Evolutionary conservation across 805 yeast species (phyloP), one percentile per base, ranked within the genome.

Genomic region (Cyberlindnera euphorbiae): DNA sequence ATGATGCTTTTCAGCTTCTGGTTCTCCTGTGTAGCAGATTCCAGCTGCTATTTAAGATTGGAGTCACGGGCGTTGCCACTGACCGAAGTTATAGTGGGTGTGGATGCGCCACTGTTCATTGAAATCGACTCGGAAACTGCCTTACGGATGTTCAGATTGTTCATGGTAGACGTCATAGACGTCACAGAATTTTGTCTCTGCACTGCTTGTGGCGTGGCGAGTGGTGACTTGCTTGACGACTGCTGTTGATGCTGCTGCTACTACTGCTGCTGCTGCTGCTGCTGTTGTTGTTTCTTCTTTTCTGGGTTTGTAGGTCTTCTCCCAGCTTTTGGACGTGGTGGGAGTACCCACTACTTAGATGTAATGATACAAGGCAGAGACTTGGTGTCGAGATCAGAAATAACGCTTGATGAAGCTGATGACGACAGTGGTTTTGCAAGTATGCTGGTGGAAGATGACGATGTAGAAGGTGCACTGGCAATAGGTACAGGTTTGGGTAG

Each of bases 291-390:
- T 33, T 33, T 46, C 47, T 39, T 35, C 41, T 43, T 41, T 19
- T 35, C 47, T 42, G 35, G 13, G 17, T 33, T 28, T 10, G 19
- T 30, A 1, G 78, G 78, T 47, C 75, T 75, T 31, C 80, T 62
- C 13, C 83, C 83, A 1, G 85, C 82, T 46, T 83, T 81, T 12
- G 94, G 93, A 46, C 93, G 67, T 9, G 94, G 94, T 3, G 94
- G 95, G 21, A 83, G 62, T 7, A 82, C 87, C 89, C 90, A 85
- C 53, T 76, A 79, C 50, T 79, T 80, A 31, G 86, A 78, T 1
- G 90, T 79, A 49, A 49, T 47, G 28, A 47, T 44, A 16, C 50
- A 43, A 3, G 50, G 49, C 8, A 38, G 17, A 6, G 35, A 16
- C 24, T 26, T 29, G 5, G 34, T 8, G 9, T 32, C 38, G 33